A percentile compares a stretch with the other conserved stretches of the same genome.
Evolutionary conservation across 805 yeast genomes (phyloP).

Genomic region (Yarrowia yakushimensis): DNA sequence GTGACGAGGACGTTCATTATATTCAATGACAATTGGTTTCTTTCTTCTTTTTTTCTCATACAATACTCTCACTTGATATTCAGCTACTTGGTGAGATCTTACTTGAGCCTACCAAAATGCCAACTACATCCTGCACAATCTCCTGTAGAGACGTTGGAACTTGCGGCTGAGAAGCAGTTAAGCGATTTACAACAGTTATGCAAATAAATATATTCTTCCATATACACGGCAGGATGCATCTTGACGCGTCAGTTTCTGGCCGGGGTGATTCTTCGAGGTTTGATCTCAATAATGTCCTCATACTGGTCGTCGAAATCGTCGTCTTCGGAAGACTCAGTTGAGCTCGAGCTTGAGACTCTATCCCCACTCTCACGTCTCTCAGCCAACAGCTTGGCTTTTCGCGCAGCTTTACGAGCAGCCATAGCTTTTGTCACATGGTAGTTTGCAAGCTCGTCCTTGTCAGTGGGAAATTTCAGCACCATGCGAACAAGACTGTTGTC

Average conservation of each 20-base stretch:
- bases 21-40: too few relatives aligned
- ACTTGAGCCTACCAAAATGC: too few relatives aligned
- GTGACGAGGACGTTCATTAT: too few relatives aligned
- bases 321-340: not conserved
- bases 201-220: too few relatives aligned
- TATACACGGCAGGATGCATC: too few relatives aligned
- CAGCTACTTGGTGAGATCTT: too few relatives aligned
- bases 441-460: not conserved
- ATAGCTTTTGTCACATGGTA: not conserved
- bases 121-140: too few relatives aligned
- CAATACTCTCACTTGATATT: too few relatives aligned
- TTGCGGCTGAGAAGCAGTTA: too few relatives aligned
- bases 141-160: too few relatives aligned
- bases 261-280: not conserved
- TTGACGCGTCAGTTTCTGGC: not conserved
- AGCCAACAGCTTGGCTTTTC: not conserved
- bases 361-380: not conserved
- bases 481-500: not conserved
- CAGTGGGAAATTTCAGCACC: not conserved
- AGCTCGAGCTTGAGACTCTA: not conserved
- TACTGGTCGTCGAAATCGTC: not conserved
- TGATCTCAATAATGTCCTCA: not conserved
- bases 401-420: not conserved
- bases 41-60: too few relatives aligned
- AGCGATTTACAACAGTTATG: too few relatives aligned